A percentile compares a stretch with the other conserved stretches of the same genome.
phyloP scores from a whole-genome alignment of 2,329 filamentous ascomycete genomes.

The Grosmannia huntii region DNA sequence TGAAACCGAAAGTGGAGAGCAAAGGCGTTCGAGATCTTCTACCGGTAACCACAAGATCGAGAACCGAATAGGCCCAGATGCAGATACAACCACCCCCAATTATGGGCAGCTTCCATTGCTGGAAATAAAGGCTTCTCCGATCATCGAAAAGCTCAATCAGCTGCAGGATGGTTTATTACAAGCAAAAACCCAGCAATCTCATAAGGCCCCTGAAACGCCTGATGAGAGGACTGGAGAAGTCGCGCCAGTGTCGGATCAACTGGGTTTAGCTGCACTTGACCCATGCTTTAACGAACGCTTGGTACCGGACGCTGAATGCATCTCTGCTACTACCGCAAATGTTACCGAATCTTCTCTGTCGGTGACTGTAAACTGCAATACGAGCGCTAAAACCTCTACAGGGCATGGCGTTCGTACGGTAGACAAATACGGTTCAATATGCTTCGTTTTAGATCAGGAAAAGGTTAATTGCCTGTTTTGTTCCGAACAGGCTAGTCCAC shows the following conservation, averaged over 20 bases:
- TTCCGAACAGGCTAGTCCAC: neutral
- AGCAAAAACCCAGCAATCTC: neutral
- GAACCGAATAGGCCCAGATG: neutral
- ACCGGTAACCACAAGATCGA: neutral
- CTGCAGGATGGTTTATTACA: slow-evolving; percentile 30
- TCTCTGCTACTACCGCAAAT: too few relatives aligned
- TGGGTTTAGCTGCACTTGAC: neutral
- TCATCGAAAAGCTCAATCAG: slow-evolving; percentile 37
- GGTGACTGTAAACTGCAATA: neutral
- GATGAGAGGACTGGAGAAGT: neutral
- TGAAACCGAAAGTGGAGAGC: neutral
- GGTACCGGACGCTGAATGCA: neutral
- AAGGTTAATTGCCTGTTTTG: neutral
- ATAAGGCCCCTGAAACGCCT: neutral
- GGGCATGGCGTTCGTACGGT: neutral
- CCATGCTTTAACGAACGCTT: neutral
- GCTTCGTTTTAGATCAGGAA: neutral
- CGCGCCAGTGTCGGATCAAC: neutral
- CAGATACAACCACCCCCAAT: too few relatives aligned
- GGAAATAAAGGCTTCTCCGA: slow-evolving; percentile 18
- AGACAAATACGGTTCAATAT: neutral
- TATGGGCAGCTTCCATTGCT: slow-evolving; percentile 11
- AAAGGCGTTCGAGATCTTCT: neutral
- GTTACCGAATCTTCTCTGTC: neutral
- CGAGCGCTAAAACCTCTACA: neutral